Base-by-base conservation (phyloP, 2,329 filamentous ascomycete species). In the Huntiella omanensis region DNA sequence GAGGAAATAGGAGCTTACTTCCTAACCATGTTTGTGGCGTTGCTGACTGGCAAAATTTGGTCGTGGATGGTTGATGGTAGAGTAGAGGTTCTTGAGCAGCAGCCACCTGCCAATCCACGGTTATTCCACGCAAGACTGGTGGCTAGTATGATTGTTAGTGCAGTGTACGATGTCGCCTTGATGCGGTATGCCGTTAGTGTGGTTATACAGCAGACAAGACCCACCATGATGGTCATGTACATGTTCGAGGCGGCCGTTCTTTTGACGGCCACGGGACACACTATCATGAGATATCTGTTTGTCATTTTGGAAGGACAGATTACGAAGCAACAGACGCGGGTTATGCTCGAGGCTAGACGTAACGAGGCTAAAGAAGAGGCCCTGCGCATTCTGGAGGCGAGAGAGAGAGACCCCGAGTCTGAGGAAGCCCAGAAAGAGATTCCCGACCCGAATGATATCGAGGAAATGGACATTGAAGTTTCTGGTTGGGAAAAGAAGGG, bases 211-310 rank as follows among this genome's bases (percentile, higher is more conserved):
- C 79, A 92, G 58, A 84, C 88, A 2, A 73, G 82, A n/a, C 86
- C 88, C 0, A 91, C 92, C 49, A 96, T 98, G 83, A 98, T 96
- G 86, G 86, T 98, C 52, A 96, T 98, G 86, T 98, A 98, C 57
- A 77, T 92, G 4, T 98, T 98, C 55, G 91, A 98, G 60, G 96
- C 96, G 58, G 87, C 88, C 34, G 78, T 98, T 38, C 65, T 96
- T 50, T 71, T 77, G 2, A 80, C 92, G 7, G 79, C 78, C 44
- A 93, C 88, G 1, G 68, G 77, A 45, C 86, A 88, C 41, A 94
- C 86, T 0, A 71, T 75, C 2, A 68, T 77, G 46, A 77, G 87
- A 50, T 98, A 98, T 60, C 60, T 73, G 15, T 71, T 96, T 43
- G 83, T 81, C 3, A 62, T 95, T 38, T 67, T 78, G 6, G 91